Evolutionary conservation across 345 rosid species (phyloP).

Genomic region (Populus tremula): DNA sequence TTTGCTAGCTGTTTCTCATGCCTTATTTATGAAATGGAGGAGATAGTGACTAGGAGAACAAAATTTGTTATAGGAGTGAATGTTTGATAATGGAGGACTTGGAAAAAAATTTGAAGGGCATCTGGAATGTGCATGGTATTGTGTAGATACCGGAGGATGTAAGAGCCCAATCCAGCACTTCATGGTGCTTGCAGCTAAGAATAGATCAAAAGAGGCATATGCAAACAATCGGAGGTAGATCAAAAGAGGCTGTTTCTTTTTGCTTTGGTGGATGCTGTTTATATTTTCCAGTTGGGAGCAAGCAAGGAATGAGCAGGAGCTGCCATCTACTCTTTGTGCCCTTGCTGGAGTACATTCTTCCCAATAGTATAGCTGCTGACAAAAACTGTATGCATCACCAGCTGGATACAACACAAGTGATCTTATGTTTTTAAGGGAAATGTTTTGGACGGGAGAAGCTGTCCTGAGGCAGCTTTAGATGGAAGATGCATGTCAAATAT

Average conservation of each 20-base stretch:
- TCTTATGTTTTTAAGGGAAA: no score
- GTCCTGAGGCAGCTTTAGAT: no score
- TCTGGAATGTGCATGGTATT: slow-evolving; percentile 41
- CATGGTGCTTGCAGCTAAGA: slow-evolving; percentile 27
- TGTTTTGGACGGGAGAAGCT: no score
- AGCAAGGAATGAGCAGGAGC: slow-evolving; percentile 47
- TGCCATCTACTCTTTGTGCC: slow-evolving; percentile 53
- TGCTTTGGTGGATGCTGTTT: neutral
- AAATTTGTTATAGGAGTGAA: slow-evolving; percentile 47
- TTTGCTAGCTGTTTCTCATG: no score
- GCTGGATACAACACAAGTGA: no score
- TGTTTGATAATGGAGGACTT: slow-evolving; percentile 42
- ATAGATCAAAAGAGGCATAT: slow-evolving; percentile 37
- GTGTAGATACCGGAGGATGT: slow-evolving; percentile 45
- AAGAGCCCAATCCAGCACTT: slow-evolving; percentile 48
- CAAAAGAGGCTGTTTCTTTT: slow-evolving; percentile 16
- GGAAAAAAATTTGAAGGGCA: slow-evolving; percentile 58
- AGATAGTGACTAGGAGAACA: slow-evolving; percentile 45
- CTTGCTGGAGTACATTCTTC: slow-evolving; percentile 8
- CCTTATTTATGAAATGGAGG: slow-evolving; percentile 23
- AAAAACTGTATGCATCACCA: no score
- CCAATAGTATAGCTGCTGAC: no score
- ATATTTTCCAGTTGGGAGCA: slow-evolving; percentile 16
- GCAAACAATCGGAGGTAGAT: slow-evolving; percentile 20
- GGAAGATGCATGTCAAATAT: no score